A percentile compares a stretch with the other conserved stretches of the same genome.
These are phyloP conservation scores for Pochonia chlamydosporia DNA, from an alignment of 2,329 filamentous ascomycete genomes.

Conservation along the genomic window DNA sequence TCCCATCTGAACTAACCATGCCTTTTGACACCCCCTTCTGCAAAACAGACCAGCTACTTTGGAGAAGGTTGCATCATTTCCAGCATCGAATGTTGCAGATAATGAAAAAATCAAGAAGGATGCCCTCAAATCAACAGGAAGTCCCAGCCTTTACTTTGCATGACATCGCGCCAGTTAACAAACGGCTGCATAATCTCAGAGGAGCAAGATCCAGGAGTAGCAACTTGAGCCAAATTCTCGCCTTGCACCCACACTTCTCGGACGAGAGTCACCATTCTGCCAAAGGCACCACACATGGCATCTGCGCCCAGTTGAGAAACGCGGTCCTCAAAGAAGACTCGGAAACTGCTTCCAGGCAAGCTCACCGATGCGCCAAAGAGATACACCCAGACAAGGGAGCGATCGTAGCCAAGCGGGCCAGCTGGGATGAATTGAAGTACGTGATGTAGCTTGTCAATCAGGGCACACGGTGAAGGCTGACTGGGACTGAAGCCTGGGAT, in stretches of 20 bases:
- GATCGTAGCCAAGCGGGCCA: slow-evolving; percentile 78
- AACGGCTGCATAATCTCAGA: slow-evolving; percentile 48
- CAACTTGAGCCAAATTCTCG: slow-evolving; percentile 40
- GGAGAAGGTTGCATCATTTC: slow-evolving; percentile 15
- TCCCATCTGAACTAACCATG: too few relatives aligned
- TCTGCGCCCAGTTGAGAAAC: slow-evolving; percentile 68
- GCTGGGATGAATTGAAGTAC: slow-evolving; percentile 77
- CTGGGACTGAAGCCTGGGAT: slow-evolving; percentile 80
- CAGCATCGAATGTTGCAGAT: slow-evolving; percentile 10
- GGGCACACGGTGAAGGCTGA: slow-evolving; percentile 66
- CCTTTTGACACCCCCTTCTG: slow-evolving; percentile 14
- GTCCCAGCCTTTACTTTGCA: slow-evolving; percentile 88
- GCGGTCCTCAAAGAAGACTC: slow-evolving; percentile 71
- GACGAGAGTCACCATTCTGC: slow-evolving; percentile 72
- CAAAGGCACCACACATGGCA: slow-evolving; percentile 78
- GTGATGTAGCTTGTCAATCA: slow-evolving; percentile 72
- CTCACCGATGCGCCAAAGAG: slow-evolving; percentile 81
- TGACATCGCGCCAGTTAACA: slow-evolving; percentile 92
- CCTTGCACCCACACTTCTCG: slow-evolving; percentile 82
- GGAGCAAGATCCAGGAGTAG: slow-evolving; percentile 28
- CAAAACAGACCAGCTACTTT: slow-evolving; percentile 30
- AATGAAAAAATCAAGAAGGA: background rate
- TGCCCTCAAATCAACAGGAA: slow-evolving; percentile 72
- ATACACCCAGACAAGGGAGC: slow-evolving; percentile 87
- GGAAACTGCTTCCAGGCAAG: slow-evolving; percentile 66